Evolutionary conservation across 768 basidiomycete genomes (phyloP).

Genomic region (Phlebiopsis flavidoalba): DNA sequence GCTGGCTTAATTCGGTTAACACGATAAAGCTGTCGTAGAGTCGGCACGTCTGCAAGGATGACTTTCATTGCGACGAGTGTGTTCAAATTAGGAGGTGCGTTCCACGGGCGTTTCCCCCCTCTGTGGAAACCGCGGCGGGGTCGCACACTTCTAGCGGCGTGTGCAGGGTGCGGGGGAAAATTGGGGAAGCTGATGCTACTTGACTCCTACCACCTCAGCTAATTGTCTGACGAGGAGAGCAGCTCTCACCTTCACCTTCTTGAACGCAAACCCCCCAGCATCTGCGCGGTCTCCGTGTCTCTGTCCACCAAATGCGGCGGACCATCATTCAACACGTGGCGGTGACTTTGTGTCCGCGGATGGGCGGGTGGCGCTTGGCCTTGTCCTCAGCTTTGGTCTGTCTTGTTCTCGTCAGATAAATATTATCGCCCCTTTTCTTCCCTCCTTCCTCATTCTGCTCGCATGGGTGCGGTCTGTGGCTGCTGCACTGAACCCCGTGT

Average conservation of each 20-base stretch:
- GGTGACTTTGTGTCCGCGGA: constrained; percentile 7
- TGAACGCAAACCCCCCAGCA: neutral
- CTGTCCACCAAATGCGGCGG: neutral
- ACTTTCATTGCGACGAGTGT: neutral
- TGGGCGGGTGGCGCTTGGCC: constrained; percentile 3
- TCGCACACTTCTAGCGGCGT: neutral
- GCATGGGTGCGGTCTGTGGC: constrained; percentile 25
- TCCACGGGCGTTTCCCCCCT: neutral
- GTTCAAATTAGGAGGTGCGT: neutral
- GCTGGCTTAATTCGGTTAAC: constrained; percentile 32
- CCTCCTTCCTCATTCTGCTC: constrained; percentile 9
- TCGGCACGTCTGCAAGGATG: constrained; percentile 43
- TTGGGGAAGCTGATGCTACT: constrained; percentile 1
- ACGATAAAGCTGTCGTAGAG: constrained; percentile 51
- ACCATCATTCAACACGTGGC: neutral
- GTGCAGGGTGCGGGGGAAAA: neutral
- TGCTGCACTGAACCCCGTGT: constrained; percentile 39
- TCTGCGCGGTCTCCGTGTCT: neutral
- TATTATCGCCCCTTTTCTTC: constrained; percentile 13
- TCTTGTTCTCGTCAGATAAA: constrained; percentile 21
- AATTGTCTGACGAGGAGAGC: neutral
- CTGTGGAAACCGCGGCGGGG: neutral
- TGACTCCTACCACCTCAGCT: neutral
- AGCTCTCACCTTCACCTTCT: neutral
- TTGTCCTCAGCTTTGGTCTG: constrained; percentile 18